Conservation (phyloP, 179 eudicot genomes). For the Silene vulgaris region DNA sequence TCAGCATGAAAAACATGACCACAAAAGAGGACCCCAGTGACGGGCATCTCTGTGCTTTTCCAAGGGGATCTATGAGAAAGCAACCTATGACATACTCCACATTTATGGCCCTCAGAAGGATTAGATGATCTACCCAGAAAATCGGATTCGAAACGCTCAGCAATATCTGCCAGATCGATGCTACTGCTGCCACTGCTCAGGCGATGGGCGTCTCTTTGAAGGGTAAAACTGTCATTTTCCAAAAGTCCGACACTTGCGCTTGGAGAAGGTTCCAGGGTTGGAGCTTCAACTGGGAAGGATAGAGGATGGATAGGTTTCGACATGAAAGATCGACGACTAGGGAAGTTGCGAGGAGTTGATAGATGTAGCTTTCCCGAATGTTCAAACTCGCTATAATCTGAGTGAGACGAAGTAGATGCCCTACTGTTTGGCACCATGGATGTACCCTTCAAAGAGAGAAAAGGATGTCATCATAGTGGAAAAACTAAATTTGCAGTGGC, state of each 20-base stretch:
- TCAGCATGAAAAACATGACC: constrained; percentile 92
- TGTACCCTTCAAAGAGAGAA: constrained; percentile 48
- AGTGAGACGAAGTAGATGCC: constrained; percentile 66
- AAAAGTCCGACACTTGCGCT: constrained; percentile 17
- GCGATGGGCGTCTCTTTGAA: constrained; percentile 47
- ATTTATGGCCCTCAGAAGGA: constrained; percentile 37
- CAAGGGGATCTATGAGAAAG: constrained; percentile 94
- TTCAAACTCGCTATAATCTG: constrained; percentile 84
- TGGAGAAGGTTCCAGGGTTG: constrained; percentile 37
- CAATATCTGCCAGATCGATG: constrained; percentile 50
- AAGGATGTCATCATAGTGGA: not conserved
- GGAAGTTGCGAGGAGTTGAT: constrained; percentile 54
- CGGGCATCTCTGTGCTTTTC: constrained; percentile 85
- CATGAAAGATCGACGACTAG: constrained; percentile 80
- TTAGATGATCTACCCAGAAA: constrained; percentile 27
- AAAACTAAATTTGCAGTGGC: not conserved
- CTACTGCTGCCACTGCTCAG: constrained; percentile 72
- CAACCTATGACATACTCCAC: constrained; percentile 75
- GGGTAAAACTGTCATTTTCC: constrained; percentile 41
- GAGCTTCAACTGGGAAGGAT: constrained; percentile 47
- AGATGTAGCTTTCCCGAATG: constrained; percentile 43
- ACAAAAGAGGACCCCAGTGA: constrained; percentile 77
- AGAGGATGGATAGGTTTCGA: constrained; percentile 86
- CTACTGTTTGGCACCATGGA: constrained; percentile 48
- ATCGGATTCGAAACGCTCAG: constrained; percentile 51